phyloP scores from a whole-genome alignment of 495 filamentous ascomycete genomes.

The Lophium mytilinum region DNA sequence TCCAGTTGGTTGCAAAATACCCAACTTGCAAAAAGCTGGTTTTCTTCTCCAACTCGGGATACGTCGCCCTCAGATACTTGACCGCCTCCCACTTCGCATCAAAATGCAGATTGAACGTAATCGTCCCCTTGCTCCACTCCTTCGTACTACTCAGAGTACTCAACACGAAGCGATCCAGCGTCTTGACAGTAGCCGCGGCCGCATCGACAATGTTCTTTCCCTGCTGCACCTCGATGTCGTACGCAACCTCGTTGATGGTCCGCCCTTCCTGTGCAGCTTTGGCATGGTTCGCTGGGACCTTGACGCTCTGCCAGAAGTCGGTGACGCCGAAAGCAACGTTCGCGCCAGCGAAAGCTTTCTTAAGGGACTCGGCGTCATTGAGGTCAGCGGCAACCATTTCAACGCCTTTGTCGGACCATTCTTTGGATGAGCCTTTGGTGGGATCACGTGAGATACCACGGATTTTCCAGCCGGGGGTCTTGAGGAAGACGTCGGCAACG shows the following conservation, averaged over 20 bases:
- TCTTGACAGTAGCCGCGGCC: conserved; percentile 31
- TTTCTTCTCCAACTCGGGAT: conserved; percentile 39
- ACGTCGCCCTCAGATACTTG: conserved; percentile 35
- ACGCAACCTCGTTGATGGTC: conserved; percentile 3
- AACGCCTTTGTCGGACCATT: conserved; percentile 35
- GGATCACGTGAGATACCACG: conserved; percentile 44
- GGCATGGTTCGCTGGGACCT: neutral
- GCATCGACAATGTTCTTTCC: conserved; percentile 35
- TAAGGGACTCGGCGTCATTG: conserved; percentile 34
- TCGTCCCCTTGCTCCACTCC: conserved; percentile 27
- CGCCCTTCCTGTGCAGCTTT: neutral
- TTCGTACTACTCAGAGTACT: conserved; percentile 19
- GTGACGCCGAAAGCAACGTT: conserved; percentile 45
- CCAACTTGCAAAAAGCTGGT: conserved; percentile 38
- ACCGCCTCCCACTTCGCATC: conserved; percentile 32
- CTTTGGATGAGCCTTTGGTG: conserved; percentile 19
- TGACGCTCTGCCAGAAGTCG: conserved; percentile 41
- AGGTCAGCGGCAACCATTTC: conserved; percentile 41
- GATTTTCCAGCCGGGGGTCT: conserved; percentile 22
- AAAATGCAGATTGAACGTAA: conserved; percentile 27
- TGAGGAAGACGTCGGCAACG: conserved; percentile 36
- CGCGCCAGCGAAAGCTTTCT: conserved; percentile 38
- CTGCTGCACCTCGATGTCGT: conserved; percentile 13
- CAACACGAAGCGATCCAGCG: conserved; percentile 21
- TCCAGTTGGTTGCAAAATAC: conserved; percentile 33